Base-by-base conservation (phyloP, 2,329 filamentous ascomycete genomes). In the Keithomyces neogunnii region DNA sequence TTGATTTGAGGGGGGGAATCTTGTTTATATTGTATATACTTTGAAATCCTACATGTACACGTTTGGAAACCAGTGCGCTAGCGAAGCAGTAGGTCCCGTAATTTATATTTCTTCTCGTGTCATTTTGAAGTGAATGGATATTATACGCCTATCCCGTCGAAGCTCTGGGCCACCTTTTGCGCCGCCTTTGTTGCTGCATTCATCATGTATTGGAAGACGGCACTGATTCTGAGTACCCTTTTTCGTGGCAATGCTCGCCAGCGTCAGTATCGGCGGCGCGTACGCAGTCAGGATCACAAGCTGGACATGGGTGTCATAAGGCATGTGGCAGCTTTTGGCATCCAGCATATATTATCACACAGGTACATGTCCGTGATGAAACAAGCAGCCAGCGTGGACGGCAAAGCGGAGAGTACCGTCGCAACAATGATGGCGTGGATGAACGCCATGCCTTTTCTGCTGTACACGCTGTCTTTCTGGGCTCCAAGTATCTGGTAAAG, bases 381-480 rank as follows among this genome's bases (percentile, higher is more conserved):
- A n/a, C n/a, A 50, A 38, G 48, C 39, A 8, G 48, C 7, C 19
- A 50, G 45, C 28, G 28, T n/a, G 30, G 48, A 45, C 6, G 33
- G 7, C 29, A 50, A 45, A 30, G 28, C 48, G 2, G 30, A 19
- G 11, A 45, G n/a, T n/a, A n/a, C n/a, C 19, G 33, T 45, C 19
- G 42, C 50, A 46, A 30, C 39, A 19, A 45, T 50, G 28, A 50
- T 50, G 35, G 48, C 48, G n/a, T 50, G 48, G 48, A 45, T 40
- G 32, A 50, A 50, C 26, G 39, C 48, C 28, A 50, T 50, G 48
- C 48, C 48, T 1, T 50, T 40, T 45, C 42, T 50, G 19, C 19
- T 50, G 7, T 50, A 50, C 31, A 39, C 48, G n/a, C 48, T 50
- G 30, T 45, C 48, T 10, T 50, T 50, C 39, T 50, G 48, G 48